Base-by-base conservation (phyloP, 768 basidiomycete species). In the Xerocomellus dryophilus region DNA sequence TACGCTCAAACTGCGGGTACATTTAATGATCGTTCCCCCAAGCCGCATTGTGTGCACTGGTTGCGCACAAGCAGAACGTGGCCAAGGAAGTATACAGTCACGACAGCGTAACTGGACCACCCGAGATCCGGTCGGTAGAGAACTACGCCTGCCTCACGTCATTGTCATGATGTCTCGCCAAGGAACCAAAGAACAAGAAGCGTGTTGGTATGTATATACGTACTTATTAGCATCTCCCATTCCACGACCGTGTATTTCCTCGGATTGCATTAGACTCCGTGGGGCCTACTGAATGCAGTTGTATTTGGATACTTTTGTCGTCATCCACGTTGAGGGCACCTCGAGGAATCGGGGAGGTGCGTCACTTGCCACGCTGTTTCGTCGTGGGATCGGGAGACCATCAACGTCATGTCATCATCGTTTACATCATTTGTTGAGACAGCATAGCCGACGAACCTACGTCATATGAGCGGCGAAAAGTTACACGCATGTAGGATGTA, bases 31-130 rank as follows among this genome's bases (percentile, higher is more conserved):
- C 48, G 12, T 47, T 45, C 39, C 18, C 43, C 25, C 18, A 27
- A 94, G 93, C 93, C 67, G 93, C 93, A 39, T 76, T 97, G 38
- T 89, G 90, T 61, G 93, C 93, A 2, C 78, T 94, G 32, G 63
- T 72, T 14, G 69, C 69, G 34, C 59, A 66, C 2, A 65, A 57
- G 50, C 66, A 72, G 49, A 59, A 32, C 25, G 40, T 51, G 21
- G 54, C 59, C 27, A 60, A 56, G 49, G 56, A 51, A 34, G 42
- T 3, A n/a, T 51, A 56, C 39, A 25, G 9, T 12, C 50, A 59
- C 32, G 61, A 62, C n/a, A 14, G 23, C 0, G 8, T 47, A 9
- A 27, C 46, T 2, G 43, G 46, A 1, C 47, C 52, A 51, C 43
- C 53, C 20, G 60, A 61, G 56, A 55, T 60, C 41, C 49, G 46